Evolutionary conservation across 2,329 filamentous ascomycete genomes (phyloP).

Genomic region (Colletotrichum filicis): DNA sequence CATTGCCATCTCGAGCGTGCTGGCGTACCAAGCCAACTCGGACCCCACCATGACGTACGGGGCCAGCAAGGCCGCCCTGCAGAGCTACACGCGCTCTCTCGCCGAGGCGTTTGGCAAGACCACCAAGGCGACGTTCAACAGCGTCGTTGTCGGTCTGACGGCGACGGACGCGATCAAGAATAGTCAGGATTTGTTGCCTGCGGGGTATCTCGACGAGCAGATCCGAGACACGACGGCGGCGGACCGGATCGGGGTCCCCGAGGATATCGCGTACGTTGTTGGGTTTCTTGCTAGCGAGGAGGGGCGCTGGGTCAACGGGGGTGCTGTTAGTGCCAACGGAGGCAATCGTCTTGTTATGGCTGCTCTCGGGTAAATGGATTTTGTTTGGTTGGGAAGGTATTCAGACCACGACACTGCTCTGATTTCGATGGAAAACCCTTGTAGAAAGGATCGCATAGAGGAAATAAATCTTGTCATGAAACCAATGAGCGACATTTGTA

Average conservation of each 20-base stretch:
- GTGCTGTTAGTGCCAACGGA: conserved; percentile 21
- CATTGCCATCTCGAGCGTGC: conserved; percentile 46
- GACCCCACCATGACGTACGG: conserved; percentile 39
- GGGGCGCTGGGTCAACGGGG: conserved; percentile 23
- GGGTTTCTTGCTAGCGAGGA: conserved; percentile 26
- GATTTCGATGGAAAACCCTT: too few relatives aligned
- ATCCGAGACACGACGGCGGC: background rate
- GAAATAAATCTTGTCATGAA: too few relatives aligned
- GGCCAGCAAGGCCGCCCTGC: conserved; percentile 47
- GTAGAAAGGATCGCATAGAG: too few relatives aligned
- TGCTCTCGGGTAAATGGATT: too few relatives aligned
- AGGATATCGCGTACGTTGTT: conserved; percentile 21
- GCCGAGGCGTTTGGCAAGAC: conserved; percentile 43
- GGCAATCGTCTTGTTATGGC: background rate
- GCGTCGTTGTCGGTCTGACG: conserved; percentile 44
- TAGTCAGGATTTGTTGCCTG: background rate
- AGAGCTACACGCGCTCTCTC: conserved; percentile 42
- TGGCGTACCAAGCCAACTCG: background rate
- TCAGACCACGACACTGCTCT: too few relatives aligned
- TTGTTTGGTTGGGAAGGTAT: too few relatives aligned
- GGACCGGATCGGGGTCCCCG: conserved; percentile 1
- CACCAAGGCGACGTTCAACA: conserved; percentile 43
- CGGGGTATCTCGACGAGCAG: too few relatives aligned
- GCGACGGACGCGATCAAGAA: conserved; percentile 29
- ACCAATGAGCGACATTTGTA: too few relatives aligned